Evolutionary conservation across 345 rosid species (phyloP).

Genomic region (Mangifera indica): DNA sequence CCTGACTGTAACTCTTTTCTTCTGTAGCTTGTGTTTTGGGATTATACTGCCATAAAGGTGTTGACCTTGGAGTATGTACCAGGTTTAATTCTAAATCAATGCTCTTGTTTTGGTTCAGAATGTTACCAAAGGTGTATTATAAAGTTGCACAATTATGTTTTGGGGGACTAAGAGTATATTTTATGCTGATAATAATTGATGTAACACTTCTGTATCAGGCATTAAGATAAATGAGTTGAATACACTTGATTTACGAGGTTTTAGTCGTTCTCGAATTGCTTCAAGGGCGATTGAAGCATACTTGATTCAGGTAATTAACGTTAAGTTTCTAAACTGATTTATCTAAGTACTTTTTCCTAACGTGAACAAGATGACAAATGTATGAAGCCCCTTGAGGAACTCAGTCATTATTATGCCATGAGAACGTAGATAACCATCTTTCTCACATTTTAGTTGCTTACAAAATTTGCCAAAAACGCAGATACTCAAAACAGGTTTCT

Average conservation of each 20-base stretch:
- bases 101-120: constrained; percentile 14
- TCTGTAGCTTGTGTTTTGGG: constrained; percentile 85
- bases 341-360: background rate
- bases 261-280: constrained; percentile 67
- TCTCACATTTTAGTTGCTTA: constrained; percentile 8
- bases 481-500: constrained; percentile 93
- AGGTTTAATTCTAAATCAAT: constrained; percentile 50
- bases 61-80: constrained; percentile 97
- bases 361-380: background rate
- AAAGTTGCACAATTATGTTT: background rate
- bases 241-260: constrained; percentile 59
- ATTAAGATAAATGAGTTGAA: constrained; percentile 69
- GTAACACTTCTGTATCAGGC: constrained; percentile 41
- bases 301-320: constrained; percentile 74
- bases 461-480: constrained; percentile 26
- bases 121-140: background rate
- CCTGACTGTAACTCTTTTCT: constrained; percentile 10
- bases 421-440: background rate
- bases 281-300: constrained; percentile 87
- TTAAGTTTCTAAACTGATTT: background rate
- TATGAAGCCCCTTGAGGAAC: background rate
- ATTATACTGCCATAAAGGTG: constrained; percentile 85
- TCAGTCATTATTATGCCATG: constrained; percentile 2
- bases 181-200: constrained; percentile 4
- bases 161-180: background rate